These are phyloP conservation scores for Guyanaporus albipodus DNA, from an alignment of 768 basidiomycete species.

Conservation along the genomic window DNA sequence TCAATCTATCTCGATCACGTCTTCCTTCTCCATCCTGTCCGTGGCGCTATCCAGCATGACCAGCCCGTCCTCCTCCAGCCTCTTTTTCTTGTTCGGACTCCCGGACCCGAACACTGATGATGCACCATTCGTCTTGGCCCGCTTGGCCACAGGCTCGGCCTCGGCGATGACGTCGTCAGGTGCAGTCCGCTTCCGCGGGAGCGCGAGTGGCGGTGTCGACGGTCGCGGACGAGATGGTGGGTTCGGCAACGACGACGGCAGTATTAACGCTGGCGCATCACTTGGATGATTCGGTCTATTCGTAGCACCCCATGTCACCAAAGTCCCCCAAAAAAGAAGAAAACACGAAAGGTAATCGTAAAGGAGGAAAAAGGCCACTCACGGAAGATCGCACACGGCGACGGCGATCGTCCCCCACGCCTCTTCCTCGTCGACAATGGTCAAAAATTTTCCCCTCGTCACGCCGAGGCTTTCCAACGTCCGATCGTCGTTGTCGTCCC, in stretches of 20 bases:
- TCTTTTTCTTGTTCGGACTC: constrained; percentile 62
- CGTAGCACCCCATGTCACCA: neutral
- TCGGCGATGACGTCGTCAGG: constrained; percentile 56
- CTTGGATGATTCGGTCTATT: constrained; percentile 52
- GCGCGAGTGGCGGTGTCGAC: constrained; percentile 37
- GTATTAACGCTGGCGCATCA: constrained; percentile 51
- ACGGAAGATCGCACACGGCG: constrained; percentile 69
- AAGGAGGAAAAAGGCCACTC: constrained; percentile 33
- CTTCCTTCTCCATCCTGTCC: constrained; percentile 52
- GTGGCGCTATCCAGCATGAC: constrained; percentile 58
- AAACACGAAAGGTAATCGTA: no score
- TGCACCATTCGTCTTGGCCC: constrained; percentile 36
- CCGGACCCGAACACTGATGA: constrained; percentile 18
- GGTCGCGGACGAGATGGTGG: constrained; percentile 45
- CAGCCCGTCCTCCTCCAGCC: constrained; percentile 72
- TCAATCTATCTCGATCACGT: constrained; percentile 58
- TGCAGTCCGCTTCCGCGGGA: constrained; percentile 53
- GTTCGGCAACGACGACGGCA: constrained; percentile 61
- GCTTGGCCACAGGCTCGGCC: constrained; percentile 57
- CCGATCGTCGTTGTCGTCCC: constrained; percentile 80
- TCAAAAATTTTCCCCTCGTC: constrained; percentile 79
- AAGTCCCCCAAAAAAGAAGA: neutral
- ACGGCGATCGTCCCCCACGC: constrained; percentile 69
- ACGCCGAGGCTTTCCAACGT: constrained; percentile 81
- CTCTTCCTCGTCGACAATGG: constrained; percentile 85